A percentile compares a stretch with the other conserved stretches of the same genome.
Evolutionary conservation across 495 filamentous ascomycete genomes (phyloP).

Genomic region (Choiromyces venosus): DNA sequence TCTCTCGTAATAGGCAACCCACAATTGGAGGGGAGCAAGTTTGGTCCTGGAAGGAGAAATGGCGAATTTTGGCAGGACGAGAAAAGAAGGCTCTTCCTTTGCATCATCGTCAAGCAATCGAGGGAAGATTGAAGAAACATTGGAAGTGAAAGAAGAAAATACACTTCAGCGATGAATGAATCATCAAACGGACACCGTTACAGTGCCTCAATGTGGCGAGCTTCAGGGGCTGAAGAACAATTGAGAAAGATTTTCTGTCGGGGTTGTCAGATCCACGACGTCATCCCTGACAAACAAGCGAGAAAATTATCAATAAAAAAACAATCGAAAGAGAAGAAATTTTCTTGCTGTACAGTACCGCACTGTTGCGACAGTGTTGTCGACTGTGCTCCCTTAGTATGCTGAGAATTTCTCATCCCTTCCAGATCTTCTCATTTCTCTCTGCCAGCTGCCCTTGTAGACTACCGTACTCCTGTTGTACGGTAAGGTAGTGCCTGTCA

Average conservation of each 20-base stretch:
- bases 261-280: background rate
- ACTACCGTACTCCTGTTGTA: background rate
- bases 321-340: background rate
- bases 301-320: background rate
- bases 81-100: background rate
- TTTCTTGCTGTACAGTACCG: background rate
- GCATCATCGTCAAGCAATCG: background rate
- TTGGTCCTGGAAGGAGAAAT: background rate
- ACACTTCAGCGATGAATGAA: background rate
- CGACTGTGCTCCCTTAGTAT: background rate
- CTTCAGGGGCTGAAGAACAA: background rate
- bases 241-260: background rate
- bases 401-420: background rate
- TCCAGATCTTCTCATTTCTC: background rate
- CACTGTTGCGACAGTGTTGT: background rate
- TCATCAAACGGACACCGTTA: background rate
- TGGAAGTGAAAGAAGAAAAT: background rate
- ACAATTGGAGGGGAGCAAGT: background rate
- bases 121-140: background rate
- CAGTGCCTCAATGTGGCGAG: background rate
- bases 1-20: background rate
- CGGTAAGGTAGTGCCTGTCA: background rate
- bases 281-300: background rate
- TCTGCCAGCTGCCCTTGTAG: background rate
- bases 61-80: background rate